Percentiles rank a stretch among this genome's conserved stretches.
Conservation (phyloP, 352 stramenopile genomes). For the Phytophthora sansomeana region DNA sequence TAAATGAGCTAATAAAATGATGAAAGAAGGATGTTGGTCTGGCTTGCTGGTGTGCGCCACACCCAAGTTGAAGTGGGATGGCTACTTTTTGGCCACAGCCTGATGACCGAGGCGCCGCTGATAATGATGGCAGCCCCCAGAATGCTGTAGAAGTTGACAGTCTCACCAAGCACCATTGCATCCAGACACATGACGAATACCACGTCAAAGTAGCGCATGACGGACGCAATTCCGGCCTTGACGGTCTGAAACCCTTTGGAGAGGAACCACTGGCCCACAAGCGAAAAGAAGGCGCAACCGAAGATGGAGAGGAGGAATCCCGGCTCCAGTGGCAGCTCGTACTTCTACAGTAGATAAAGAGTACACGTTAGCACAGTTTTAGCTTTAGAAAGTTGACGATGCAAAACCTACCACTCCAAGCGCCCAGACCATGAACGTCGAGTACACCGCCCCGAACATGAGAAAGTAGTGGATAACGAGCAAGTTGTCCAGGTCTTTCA, state of each 20-base stretch:
- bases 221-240: slow-evolving; percentile 64
- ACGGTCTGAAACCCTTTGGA: slow-evolving; percentile 68
- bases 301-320: slow-evolving; percentile 54
- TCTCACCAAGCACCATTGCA: slow-evolving; percentile 53
- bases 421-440: slow-evolving; percentile 28
- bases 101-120: slow-evolving; percentile 53
- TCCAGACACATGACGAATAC: slow-evolving; percentile 73
- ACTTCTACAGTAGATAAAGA: slow-evolving; percentile 1
- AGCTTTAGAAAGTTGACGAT: neutral
- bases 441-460: slow-evolving; percentile 45
- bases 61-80: neutral
- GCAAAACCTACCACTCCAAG: slow-evolving; percentile 38
- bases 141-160: slow-evolving; percentile 62
- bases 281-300: slow-evolving; percentile 51
- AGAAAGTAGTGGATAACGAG: slow-evolving; percentile 60
- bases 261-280: slow-evolving; percentile 63
- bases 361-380: slow-evolving; percentile 4
- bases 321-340: slow-evolving; percentile 16
- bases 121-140: slow-evolving; percentile 60
- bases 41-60: neutral
- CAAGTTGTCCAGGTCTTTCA: slow-evolving; percentile 54
- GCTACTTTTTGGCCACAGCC: slow-evolving; percentile 3
- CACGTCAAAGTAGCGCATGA: slow-evolving; percentile 80
- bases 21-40: no score
- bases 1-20: no score